Percentiles rank a stretch among this genome's conserved stretches.
These are phyloP conservation scores for Phtheirospermum japonicum DNA, from an alignment of 257 asterid genomes.

Conservation along the genomic window DNA sequence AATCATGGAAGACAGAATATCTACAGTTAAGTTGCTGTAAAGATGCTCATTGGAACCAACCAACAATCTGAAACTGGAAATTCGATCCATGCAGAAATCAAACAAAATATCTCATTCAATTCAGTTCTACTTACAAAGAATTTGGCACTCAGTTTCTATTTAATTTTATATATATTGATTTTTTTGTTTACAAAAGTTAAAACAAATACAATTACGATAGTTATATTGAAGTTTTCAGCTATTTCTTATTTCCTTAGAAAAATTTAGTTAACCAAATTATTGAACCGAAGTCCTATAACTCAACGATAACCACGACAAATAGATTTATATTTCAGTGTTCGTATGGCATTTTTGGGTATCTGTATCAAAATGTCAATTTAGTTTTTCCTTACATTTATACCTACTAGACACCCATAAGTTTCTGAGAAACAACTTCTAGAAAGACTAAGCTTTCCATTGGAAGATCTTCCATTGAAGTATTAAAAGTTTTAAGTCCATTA, in stretches of 20 bases:
- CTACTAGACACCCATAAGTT: not conserved
- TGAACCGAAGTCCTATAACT: not conserved
- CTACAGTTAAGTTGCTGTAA: not conserved
- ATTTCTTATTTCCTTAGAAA: not conserved
- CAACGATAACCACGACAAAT: not conserved
- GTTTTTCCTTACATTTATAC: not conserved
- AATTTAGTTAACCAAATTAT: not conserved
- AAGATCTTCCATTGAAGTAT: not conserved
- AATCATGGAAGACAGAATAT: slow-evolving; percentile 10
- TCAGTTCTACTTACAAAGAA: not conserved
- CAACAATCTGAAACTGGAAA: not conserved
- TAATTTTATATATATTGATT: not conserved
- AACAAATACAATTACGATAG: not conserved
- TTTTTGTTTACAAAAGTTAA: not conserved
- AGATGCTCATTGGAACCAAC: slow-evolving; percentile 7
- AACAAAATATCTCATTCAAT: not conserved
- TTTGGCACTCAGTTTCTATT: too few species aligned
- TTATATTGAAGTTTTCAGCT: not conserved
- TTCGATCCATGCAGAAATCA: not conserved
- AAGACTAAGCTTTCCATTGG: not conserved
- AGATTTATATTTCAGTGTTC: not conserved
- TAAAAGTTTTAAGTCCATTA: slow-evolving; percentile 5
- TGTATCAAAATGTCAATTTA: not conserved
- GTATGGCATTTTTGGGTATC: not conserved
- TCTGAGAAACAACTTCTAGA: not conserved